phyloP scores from a whole-genome alignment of 139 green algal species.

The Protoeuglena noctilucae region DNA sequence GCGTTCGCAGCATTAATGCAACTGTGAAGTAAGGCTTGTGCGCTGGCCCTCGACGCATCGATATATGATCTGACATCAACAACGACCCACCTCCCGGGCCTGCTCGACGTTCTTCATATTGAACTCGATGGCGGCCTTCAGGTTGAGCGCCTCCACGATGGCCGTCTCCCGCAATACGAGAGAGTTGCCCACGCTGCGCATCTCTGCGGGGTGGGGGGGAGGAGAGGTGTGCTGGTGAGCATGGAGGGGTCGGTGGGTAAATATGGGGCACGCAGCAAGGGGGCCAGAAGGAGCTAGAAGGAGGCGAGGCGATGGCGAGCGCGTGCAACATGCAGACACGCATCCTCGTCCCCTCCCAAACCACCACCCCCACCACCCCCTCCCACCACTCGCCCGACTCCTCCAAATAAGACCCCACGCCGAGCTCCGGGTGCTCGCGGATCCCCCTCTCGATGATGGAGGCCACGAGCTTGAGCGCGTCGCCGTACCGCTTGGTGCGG shows the following conservation, averaged over 20 bases:
- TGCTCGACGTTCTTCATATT: constrained; percentile 46
- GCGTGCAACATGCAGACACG: background rate
- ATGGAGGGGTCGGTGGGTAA: no score
- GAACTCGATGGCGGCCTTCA: constrained; percentile 73
- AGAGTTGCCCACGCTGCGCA: constrained; percentile 66
- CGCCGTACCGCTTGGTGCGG: constrained; percentile 45
- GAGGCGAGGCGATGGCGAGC: no score
- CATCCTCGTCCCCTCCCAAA: no score
- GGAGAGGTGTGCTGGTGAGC: no score
- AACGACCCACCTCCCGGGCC: constrained; percentile 26
- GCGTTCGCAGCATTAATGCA: no score
- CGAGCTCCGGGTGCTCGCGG: constrained; percentile 65
- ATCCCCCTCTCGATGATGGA: constrained; percentile 71
- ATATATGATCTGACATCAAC: background rate
- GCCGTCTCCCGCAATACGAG: constrained; percentile 55
- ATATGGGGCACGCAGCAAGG: no score
- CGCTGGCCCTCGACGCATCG: no score
- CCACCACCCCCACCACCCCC: no score
- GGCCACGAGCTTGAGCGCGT: constrained; percentile 51
- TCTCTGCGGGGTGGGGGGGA: constrained; percentile 5
- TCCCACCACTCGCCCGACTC: background rate
- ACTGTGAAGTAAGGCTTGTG: no score
- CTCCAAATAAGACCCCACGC: constrained; percentile 24
- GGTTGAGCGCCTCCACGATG: constrained; percentile 78
- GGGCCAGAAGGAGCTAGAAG: no score